Percentiles rank a stretch among this genome's conserved stretches.
Conservation (phyloP, 2,329 filamentous ascomycete genomes). For the Beauveria rudraprayagi region DNA sequence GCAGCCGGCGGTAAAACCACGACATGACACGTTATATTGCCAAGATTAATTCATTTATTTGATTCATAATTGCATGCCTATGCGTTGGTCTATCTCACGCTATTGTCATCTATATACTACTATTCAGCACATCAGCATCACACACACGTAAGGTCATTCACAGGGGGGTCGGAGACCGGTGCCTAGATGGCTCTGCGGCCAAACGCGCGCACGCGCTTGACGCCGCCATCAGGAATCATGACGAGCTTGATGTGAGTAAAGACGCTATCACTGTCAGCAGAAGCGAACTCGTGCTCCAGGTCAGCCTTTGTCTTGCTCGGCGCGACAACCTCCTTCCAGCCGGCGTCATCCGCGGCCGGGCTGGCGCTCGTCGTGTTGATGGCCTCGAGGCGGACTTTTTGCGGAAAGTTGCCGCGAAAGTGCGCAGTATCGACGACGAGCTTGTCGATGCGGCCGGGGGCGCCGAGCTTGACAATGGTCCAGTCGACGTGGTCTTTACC, state of each 20-base stretch:
- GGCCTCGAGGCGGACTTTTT: constrained; percentile 61
- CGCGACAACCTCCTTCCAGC: constrained; percentile 58
- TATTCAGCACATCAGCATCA: constrained; percentile 8
- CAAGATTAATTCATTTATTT: neutral
- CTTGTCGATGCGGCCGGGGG: constrained; percentile 54
- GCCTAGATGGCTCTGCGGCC: constrained; percentile 23
- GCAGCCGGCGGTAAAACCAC: neutral
- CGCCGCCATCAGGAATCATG: constrained; percentile 87
- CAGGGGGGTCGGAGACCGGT: neutral
- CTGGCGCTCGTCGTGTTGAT: constrained; percentile 48
- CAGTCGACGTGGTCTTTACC: constrained; percentile 69
- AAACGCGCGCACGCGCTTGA: constrained; percentile 66
- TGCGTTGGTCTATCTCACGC: neutral
- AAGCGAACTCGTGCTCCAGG: constrained; percentile 59
- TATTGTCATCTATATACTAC: neutral
- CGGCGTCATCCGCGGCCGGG: constrained; percentile 46
- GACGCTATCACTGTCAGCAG: constrained; percentile 44
- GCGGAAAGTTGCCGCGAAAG: constrained; percentile 77
- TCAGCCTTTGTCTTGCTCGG: constrained; percentile 66
- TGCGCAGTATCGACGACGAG: constrained; percentile 74
- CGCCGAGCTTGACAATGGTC: constrained; percentile 68
- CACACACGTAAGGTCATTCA: constrained; percentile 3
- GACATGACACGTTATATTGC: neutral
- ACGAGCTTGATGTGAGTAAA: constrained; percentile 84
- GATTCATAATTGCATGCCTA: neutral